These are phyloP conservation scores for Arthrobotrys iridis DNA, from an alignment of 2,329 filamentous ascomycete genomes.

Conservation along the genomic window DNA sequence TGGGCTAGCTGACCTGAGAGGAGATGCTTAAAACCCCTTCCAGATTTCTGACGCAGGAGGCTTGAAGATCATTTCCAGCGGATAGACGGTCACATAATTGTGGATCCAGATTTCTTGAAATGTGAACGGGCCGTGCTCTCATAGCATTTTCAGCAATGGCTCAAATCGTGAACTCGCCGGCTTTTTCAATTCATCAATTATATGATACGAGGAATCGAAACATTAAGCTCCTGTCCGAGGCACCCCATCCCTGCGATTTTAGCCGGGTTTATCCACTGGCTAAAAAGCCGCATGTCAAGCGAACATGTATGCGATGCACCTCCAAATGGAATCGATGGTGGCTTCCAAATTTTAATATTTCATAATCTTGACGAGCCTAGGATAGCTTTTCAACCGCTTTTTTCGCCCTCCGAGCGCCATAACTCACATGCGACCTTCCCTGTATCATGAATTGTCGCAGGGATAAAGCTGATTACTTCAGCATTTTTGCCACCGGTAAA, in stretches of 20 bases:
- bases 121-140: too few species aligned
- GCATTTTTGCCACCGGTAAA: constrained; percentile 1
- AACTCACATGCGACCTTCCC: background rate
- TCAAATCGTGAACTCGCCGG: too few species aligned
- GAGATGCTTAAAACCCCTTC: background rate
- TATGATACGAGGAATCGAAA: too few species aligned
- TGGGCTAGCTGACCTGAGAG: background rate
- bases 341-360: background rate
- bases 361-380: too few species aligned
- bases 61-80: background rate
- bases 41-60: background rate
- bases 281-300: background rate
- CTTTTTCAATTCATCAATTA: too few species aligned
- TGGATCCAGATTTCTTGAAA: background rate
- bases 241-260: too few species aligned
- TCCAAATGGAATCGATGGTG: too few species aligned
- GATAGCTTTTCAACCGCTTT: background rate
- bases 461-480: constrained; percentile 5
- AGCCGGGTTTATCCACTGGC: background rate
- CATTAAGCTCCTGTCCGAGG: too few species aligned
- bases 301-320: background rate
- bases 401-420: background rate
- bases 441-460: background rate
- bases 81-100: background rate
- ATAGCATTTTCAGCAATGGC: too few species aligned